These are phyloP conservation scores for Fusarium lyarnte DNA, from an alignment of 2,329 filamentous ascomycete genomes.

Conservation along the genomic window DNA sequence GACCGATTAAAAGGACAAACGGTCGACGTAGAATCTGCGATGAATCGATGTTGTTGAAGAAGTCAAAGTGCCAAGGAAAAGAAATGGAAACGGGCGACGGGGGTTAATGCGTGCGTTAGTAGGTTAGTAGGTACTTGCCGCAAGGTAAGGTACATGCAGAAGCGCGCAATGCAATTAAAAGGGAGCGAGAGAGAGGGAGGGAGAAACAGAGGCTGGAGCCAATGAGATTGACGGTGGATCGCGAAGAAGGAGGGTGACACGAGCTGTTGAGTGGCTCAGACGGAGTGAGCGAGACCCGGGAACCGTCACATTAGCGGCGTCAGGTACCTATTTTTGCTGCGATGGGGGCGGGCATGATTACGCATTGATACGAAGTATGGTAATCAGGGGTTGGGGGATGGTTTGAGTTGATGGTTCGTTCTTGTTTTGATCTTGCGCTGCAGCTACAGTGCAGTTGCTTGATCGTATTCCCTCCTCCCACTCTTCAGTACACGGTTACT, in stretches of 20 bases:
- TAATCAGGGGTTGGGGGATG: constrained; percentile 16
- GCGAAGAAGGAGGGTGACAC: constrained; percentile 32
- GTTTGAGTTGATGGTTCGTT: not conserved
- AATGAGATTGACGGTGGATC: constrained; percentile 29
- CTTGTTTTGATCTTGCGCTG: not conserved
- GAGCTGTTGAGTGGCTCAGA: constrained; percentile 28
- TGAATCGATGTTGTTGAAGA: constrained; percentile 38
- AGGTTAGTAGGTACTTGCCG: constrained; percentile 3
- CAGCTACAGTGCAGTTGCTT: not conserved
- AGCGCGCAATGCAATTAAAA: constrained; percentile 27
- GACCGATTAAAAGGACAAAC: constrained; percentile 1
- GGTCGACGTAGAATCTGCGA: constrained; percentile 22
- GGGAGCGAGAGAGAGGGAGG: constrained; percentile 18
- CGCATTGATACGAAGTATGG: constrained; percentile 23
- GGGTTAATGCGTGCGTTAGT: constrained; percentile 10
- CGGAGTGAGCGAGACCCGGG: constrained; percentile 9
- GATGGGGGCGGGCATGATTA: constrained; percentile 10
- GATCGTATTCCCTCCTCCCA: not conserved
- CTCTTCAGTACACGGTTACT: not conserved
- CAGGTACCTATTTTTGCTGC: constrained; percentile 25
- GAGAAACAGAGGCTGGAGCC: constrained; percentile 19
- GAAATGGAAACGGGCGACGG: constrained; percentile 31
- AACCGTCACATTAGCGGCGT: constrained; percentile 17
- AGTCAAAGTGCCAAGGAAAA: constrained; percentile 41
- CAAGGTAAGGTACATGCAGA: not conserved